These are phyloP conservation scores for Adansonia grandidieri DNA, from an alignment of 441 rosid genomes.

Conservation along the genomic window DNA sequence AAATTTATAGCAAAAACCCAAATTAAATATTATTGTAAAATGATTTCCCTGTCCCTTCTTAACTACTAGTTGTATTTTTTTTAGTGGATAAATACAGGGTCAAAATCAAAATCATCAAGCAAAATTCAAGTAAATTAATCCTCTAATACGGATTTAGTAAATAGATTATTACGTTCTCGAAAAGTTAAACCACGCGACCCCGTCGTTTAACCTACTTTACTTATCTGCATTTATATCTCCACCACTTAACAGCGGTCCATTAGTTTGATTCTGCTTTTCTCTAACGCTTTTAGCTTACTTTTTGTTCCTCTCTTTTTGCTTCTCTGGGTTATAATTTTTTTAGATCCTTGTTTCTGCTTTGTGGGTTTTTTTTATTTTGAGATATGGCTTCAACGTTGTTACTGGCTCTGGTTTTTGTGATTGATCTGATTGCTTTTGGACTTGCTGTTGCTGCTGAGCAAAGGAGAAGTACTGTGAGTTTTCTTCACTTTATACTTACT, in stretches of 20 bases:
- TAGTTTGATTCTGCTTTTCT: background rate
- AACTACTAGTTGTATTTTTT: background rate
- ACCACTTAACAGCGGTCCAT: background rate
- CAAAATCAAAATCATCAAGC: constrained; percentile 13
- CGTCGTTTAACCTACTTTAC: background rate
- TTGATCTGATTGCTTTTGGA: constrained; percentile 81
- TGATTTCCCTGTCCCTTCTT: background rate
- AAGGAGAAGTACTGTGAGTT: constrained; percentile 65
- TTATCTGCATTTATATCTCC: background rate
- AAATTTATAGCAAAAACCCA: background rate
- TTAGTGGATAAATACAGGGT: background rate
- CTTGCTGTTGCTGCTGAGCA: constrained; percentile 63
- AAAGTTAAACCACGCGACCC: constrained; percentile 16
- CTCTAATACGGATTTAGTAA: background rate
- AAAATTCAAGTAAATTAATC: background rate
- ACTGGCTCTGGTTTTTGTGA: constrained; percentile 62
- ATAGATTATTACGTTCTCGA: background rate
- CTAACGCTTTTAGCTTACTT: constrained; percentile 19
- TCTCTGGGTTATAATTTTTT: background rate
- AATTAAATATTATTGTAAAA: background rate
- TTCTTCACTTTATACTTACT: constrained; percentile 1
- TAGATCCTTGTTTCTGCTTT: background rate
- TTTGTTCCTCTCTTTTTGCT: background rate
- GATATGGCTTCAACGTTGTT: constrained; percentile 71
- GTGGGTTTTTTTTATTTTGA: background rate